Conservation (phyloP, 768 basidiomycete species). For the Russula olivacea region DNA sequence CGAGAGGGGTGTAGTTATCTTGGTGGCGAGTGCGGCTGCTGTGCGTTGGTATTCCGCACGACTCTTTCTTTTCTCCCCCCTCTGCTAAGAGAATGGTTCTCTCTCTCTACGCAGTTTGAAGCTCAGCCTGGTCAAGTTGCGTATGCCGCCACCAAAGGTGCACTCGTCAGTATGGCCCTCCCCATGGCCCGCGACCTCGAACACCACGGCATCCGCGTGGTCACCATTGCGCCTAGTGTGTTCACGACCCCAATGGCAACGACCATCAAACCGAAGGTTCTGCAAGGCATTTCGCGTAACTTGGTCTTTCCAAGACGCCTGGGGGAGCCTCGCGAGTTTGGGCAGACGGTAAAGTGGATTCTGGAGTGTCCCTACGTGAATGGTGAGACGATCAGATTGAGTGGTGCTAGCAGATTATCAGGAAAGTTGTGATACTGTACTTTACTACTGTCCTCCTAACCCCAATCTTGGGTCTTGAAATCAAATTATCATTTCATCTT, state of each 20-base stretch:
- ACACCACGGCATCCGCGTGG: slow-evolving; percentile 47
- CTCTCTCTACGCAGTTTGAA: slow-evolving; percentile 38
- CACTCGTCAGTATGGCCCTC: slow-evolving; percentile 49
- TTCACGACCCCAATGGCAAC: slow-evolving; percentile 42
- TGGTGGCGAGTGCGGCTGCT: slow-evolving; percentile 52
- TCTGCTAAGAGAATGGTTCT: not conserved
- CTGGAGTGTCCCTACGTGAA: slow-evolving; percentile 34
- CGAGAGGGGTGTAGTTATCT: slow-evolving; percentile 53
- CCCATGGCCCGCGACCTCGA: slow-evolving; percentile 57
- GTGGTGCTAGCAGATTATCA: slow-evolving; percentile 27
- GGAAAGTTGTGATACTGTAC: slow-evolving; percentile 22
- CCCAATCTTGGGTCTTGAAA: not conserved
- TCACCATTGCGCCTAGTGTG: slow-evolving; percentile 50
- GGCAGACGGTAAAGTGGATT: slow-evolving; percentile 30
- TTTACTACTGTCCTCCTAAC: not conserved
- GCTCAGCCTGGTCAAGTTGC: slow-evolving; percentile 54
- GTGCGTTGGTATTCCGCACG: slow-evolving; percentile 12
- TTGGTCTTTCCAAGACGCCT: slow-evolving; percentile 36
- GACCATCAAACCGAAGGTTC: slow-evolving; percentile 29
- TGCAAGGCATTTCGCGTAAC: slow-evolving; percentile 21
- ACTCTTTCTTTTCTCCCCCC: not conserved
- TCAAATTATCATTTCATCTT: not conserved
- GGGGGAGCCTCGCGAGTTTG: slow-evolving; percentile 32
- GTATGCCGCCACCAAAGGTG: slow-evolving; percentile 54
- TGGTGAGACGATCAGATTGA: slow-evolving; percentile 30